Evolutionary conservation across 768 basidiomycete species (phyloP), one percentile per base, ranked within the genome.

Genomic region (Cystofilobasidium macerans): DNA sequence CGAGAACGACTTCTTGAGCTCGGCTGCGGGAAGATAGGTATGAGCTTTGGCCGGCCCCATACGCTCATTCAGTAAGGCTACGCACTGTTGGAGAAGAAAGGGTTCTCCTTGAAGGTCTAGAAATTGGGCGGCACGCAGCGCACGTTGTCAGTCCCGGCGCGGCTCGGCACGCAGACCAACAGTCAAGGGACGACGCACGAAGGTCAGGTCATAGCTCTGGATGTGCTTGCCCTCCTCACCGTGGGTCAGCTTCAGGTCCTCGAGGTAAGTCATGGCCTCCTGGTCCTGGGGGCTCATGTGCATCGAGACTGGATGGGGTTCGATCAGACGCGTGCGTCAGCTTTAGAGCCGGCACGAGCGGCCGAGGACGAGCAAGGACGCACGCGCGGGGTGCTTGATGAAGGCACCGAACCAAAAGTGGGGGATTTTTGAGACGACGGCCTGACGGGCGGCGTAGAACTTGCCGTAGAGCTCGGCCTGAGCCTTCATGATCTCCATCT

Each of bases 51-150:
- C n/a, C n/a, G n/a, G n/a, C n/a, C n/a, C n/a, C n/a, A n/a, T n/a
- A n/a, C n/a, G n/a, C n/a, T n/a, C n/a, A n/a, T n/a, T n/a, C n/a
- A n/a, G n/a, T n/a, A n/a, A n/a, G n/a, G n/a, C n/a, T n/a, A 30
- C 58, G 18, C 28, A 60, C 42, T 68, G 38, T 68, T 56, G 36
- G 61, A 26, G 60, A 68, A 68, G 66, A 36, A 68, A 13, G 66
- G 66, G 57, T 68, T 68, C 60, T 68, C 66, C 33, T 42, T 40
- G 54, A 68, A 68, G 32, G 66, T 68, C 66, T 68, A 54, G 0
- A 26, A 24, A 42, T n/a, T 28, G 40, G 11, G 36, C 5, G 43
- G 7, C 14, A 11, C 42, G 45, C 4, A n/a, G 43, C 43, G 28
- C 22, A 40, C 26, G 51, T 54, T 20, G 5, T 13, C 6, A 18